These are phyloP conservation scores for Pseudogymnoascus sp. DNA, from an alignment of 2,329 filamentous ascomycete genomes.

Conservation along the genomic window DNA sequence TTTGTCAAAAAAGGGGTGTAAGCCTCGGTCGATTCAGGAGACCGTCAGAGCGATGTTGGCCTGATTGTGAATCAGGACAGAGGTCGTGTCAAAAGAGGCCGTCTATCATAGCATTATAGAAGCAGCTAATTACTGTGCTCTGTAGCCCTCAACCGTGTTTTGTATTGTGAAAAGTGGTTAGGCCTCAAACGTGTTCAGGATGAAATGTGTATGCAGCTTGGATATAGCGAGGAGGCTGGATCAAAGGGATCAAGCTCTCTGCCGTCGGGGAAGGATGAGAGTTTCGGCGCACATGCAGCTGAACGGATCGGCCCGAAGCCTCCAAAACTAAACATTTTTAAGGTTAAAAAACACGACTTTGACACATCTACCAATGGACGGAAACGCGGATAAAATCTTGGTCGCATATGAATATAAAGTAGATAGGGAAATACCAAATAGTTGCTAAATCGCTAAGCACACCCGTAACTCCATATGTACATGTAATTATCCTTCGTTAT, in stretches of 20 bases:
- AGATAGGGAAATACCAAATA: neutral
- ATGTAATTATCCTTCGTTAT: neutral
- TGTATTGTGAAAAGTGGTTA: neutral
- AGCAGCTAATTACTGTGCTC: neutral
- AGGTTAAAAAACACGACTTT: neutral
- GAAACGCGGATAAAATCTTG: neutral
- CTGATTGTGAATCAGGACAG: neutral
- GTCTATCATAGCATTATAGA: neutral
- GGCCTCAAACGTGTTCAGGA: neutral
- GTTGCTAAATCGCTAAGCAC: neutral
- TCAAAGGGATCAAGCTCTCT: neutral
- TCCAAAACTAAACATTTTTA: neutral
- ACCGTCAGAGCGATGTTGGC: constrained; percentile 19
- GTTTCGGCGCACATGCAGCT: neutral
- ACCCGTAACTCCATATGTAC: neutral
- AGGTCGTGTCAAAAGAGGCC: neutral
- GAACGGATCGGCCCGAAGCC: neutral
- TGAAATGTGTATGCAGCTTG: neutral
- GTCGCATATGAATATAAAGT: neutral
- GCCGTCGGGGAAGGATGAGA: neutral
- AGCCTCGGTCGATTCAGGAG: constrained; percentile 16
- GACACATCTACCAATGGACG: neutral
- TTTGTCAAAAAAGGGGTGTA: constrained; percentile 13
- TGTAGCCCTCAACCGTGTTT: neutral
- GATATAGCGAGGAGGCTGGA: neutral